Conservation (phyloP, 2,329 filamentous ascomycete genomes). For the Arthrobotrys sinensis region DNA sequence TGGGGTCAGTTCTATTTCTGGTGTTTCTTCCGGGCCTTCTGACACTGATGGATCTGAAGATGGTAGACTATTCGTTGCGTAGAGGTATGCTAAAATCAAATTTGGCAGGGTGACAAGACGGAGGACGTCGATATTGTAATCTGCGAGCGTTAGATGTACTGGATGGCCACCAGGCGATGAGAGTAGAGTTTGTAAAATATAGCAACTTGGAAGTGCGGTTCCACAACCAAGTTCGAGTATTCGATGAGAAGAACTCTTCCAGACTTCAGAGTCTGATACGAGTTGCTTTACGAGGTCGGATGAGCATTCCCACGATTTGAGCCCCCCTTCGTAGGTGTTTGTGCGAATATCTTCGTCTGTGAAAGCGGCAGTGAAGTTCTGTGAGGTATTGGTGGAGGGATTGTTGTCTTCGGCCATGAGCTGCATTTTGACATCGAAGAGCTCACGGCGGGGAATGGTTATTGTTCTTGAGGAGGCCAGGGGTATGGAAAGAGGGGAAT, state of each 20-base stretch:
- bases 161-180: slow-evolving; percentile 61
- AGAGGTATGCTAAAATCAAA: slow-evolving; percentile 77
- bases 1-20: slow-evolving; percentile 38
- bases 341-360: slow-evolving; percentile 80
- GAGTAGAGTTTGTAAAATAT: slow-evolving; percentile 77
- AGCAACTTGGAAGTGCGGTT: slow-evolving; percentile 80
- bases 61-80: slow-evolving; percentile 78
- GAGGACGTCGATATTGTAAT: slow-evolving; percentile 85
- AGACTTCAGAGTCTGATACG: slow-evolving; percentile 64
- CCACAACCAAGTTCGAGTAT: slow-evolving; percentile 79
- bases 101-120: slow-evolving; percentile 85
- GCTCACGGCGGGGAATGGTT: slow-evolving; percentile 79
- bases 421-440: slow-evolving; percentile 86
- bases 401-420: slow-evolving; percentile 77
- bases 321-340: slow-evolving; percentile 87
- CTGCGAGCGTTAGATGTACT: slow-evolving; percentile 78
- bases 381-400: slow-evolving; percentile 63
- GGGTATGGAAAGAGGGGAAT: slow-evolving; percentile 74
- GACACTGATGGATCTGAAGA: slow-evolving; percentile 80
- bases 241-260: slow-evolving; percentile 30
- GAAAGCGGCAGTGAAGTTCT: slow-evolving; percentile 46
- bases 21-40: slow-evolving; percentile 23
- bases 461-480: slow-evolving; percentile 74
- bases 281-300: slow-evolving; percentile 83
- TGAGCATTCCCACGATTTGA: slow-evolving; percentile 92